These are phyloP conservation scores for Aspergillus sp. DNA, from an alignment of 2,329 filamentous ascomycete species.

Conservation along the genomic window DNA sequence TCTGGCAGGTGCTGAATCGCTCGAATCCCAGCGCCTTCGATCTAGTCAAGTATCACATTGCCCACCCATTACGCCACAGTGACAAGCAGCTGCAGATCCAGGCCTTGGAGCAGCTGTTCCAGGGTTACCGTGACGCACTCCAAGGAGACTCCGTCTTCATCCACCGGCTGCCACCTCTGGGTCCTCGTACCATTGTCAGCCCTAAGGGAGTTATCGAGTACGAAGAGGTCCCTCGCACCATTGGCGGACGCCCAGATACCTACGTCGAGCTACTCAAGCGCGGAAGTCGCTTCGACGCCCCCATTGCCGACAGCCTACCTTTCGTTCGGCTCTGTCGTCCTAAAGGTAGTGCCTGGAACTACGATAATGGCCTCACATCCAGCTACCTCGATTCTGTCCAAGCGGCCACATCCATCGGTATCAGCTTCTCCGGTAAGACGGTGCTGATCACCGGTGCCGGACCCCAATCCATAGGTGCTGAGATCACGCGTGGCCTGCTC, in stretches of 20 bases:
- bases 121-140: neutral
- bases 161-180: neutral
- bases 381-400: neutral
- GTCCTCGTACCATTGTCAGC: neutral
- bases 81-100: neutral
- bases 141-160: neutral
- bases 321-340: neutral
- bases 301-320: neutral
- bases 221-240: neutral
- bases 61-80: neutral
- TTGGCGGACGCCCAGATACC: neutral
- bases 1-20: neutral
- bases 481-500: constrained; percentile 1
- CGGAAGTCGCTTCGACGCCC: neutral
- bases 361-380: neutral
- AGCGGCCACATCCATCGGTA: neutral
- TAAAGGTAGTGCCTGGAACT: neutral
- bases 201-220: neutral
- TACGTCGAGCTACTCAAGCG: neutral
- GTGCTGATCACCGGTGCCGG: constrained; percentile 11
- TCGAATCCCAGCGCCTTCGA: neutral
- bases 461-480: constrained; percentile 2
- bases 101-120: neutral
- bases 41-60: neutral
- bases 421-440: constrained; percentile 3